Evolutionary conservation across 768 basidiomycete genomes (phyloP).

Genomic region (Calocera cornea): DNA sequence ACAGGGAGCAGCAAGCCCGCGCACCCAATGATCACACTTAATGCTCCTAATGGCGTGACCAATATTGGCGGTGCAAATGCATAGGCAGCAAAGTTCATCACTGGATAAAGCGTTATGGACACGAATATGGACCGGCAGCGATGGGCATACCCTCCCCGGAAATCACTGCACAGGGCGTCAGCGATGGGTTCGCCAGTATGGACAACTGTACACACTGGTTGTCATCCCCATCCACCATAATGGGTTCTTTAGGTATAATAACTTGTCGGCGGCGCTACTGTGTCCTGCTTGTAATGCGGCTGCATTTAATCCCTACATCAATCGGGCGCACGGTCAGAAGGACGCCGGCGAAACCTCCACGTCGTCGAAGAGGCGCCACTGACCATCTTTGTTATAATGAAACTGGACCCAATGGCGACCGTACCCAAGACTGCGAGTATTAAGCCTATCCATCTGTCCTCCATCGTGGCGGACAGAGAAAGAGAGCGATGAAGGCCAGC

Average conservation of each 20-base stretch:
- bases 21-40: constrained; percentile 92
- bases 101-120: constrained; percentile 16
- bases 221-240: constrained; percentile 97
- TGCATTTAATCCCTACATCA: constrained; percentile 72
- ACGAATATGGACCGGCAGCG: constrained; percentile 28
- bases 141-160: constrained; percentile 66
- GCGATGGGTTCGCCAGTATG: constrained; percentile 7
- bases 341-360: neutral
- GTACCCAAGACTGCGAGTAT: constrained; percentile 75
- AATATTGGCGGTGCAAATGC: constrained; percentile 95
- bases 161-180: constrained; percentile 46
- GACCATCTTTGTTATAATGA: constrained; percentile 99
- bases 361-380: constrained; percentile 8
- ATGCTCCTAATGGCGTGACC: constrained; percentile 94
- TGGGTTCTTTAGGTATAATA: constrained; percentile 76
- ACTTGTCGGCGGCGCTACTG: constrained; percentile 60
- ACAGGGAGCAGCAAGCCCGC: constrained; percentile 20
- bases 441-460: constrained; percentile 94
- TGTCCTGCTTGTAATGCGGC: constrained; percentile 49
- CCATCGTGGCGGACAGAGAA: constrained; percentile 39
- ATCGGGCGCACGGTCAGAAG: neutral
- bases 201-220: constrained; percentile 46
- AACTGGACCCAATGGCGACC: constrained; percentile 83
- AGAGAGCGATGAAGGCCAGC: neutral
- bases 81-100: constrained; percentile 77